phyloP scores from a whole-genome alignment of 768 basidiomycete genomes.

The Xerocomellus chrysenteron region DNA sequence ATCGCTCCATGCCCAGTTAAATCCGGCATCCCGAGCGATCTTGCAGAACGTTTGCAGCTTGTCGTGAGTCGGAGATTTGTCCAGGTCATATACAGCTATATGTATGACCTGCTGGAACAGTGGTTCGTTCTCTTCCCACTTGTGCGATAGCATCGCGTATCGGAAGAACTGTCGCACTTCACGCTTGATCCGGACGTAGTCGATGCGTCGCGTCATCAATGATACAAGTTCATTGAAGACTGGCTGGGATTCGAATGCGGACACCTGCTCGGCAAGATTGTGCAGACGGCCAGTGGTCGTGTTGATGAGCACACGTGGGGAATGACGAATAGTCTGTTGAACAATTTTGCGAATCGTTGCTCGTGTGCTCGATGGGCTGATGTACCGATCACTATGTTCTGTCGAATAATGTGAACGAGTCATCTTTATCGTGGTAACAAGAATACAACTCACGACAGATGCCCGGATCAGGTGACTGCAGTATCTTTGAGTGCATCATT shows the following conservation, averaged over 20 bases:
- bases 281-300: not conserved
- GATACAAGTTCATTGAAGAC: not conserved
- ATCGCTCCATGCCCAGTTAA: not conserved
- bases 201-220: not conserved
- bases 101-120: not conserved
- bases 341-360: not conserved
- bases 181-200: not conserved
- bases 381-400: not conserved
- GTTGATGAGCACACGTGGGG: not conserved
- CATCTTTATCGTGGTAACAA: no score
- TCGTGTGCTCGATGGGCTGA: not conserved
- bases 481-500: no score
- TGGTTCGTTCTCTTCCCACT: not conserved
- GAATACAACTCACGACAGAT: no score
- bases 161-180: not conserved
- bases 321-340: not conserved
- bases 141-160: not conserved
- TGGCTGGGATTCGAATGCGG: not conserved
- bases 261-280: not conserved
- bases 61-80: not conserved
- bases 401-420: not conserved
- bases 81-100: not conserved
- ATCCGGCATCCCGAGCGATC: not conserved
- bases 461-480: no score
- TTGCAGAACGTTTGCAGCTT: not conserved